Conservation (phyloP, 139 green algal species). For the Chlamydomonas sp. region DNA sequence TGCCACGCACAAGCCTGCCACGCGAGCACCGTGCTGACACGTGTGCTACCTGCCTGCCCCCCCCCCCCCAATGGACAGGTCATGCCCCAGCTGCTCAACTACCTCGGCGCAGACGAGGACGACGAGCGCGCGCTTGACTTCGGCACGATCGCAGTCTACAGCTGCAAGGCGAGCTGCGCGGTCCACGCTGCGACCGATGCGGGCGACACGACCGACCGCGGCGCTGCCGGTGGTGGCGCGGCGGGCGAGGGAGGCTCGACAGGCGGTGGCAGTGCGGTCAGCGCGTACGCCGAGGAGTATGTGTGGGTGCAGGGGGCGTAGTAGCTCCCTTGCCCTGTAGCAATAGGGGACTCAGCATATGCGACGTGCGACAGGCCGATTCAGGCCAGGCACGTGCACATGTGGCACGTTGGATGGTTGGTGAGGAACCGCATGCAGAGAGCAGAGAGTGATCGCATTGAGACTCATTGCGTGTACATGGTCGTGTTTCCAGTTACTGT, state of each 20-base stretch:
- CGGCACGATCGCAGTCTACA: conserved; percentile 65
- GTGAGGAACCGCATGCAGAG: too few species aligned
- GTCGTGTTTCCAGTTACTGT: too few species aligned
- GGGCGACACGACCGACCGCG: background rate
- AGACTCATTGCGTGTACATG: too few species aligned
- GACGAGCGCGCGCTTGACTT: conserved; percentile 60
- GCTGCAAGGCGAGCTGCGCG: conserved; percentile 51
- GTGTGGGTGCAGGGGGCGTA: conserved; percentile 45
- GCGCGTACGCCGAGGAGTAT: conserved; percentile 47
- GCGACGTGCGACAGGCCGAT: too few species aligned
- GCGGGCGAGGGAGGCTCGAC: too few species aligned
- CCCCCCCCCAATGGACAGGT: conserved; percentile 36
- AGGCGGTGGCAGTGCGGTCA: background rate
- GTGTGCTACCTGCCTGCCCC: background rate
- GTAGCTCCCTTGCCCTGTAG: too few species aligned
- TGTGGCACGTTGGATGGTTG: too few species aligned
- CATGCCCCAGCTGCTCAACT: conserved; percentile 66
- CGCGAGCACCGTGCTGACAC: background rate
- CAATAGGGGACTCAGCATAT: too few species aligned
- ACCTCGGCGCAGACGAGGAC: conserved; percentile 50
- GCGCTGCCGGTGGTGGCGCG: background rate
- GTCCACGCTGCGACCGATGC: background rate
- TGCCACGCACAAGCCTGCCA: background rate
- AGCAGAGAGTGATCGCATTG: too few species aligned
- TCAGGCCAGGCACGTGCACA: too few species aligned